phyloP scores from a whole-genome alignment of 805 yeast species.

The Candida multigemmis region DNA sequence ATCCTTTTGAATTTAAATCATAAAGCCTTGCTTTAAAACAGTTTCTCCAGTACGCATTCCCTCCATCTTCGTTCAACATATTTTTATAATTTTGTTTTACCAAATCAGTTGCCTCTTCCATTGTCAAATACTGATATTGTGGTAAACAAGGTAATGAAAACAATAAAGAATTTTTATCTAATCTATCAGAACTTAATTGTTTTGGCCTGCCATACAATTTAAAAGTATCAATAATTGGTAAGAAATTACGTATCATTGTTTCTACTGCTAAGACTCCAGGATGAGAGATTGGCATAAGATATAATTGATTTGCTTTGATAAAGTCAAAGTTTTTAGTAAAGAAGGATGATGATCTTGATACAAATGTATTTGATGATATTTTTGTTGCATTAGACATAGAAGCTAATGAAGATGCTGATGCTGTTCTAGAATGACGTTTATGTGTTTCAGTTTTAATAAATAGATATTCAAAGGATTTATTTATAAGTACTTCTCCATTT shows the following conservation, averaged over 20 bases:
- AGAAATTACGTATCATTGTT: conserved; percentile 59
- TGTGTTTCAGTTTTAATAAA: conserved; percentile 9
- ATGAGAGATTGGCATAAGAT: conserved; percentile 66
- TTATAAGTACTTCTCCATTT: conserved; percentile 45
- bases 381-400: conserved; percentile 5
- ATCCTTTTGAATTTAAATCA: conserved; percentile 17
- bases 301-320: conserved; percentile 31
- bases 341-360: conserved; percentile 9
- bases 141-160: conserved; percentile 75
- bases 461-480: conserved; percentile 26
- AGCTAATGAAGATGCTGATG: conserved; percentile 1
- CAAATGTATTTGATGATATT: conserved; percentile 6
- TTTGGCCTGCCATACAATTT: conserved; percentile 68
- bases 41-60: conserved; percentile 16
- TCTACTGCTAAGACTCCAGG: conserved; percentile 66
- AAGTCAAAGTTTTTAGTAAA: conserved; percentile 8
- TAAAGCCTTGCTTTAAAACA: conserved; percentile 10
- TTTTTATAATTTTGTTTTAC: conserved; percentile 9
- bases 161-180: conserved; percentile 53
- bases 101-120: conserved; percentile 13
- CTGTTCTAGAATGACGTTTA: neutral
- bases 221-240: conserved; percentile 66
- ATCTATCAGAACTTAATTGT: conserved; percentile 65
- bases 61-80: conserved; percentile 16
- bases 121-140: conserved; percentile 45